phyloP scores from a whole-genome alignment of 2,329 filamentous ascomycete species.

The Sporothrix mexicana region DNA sequence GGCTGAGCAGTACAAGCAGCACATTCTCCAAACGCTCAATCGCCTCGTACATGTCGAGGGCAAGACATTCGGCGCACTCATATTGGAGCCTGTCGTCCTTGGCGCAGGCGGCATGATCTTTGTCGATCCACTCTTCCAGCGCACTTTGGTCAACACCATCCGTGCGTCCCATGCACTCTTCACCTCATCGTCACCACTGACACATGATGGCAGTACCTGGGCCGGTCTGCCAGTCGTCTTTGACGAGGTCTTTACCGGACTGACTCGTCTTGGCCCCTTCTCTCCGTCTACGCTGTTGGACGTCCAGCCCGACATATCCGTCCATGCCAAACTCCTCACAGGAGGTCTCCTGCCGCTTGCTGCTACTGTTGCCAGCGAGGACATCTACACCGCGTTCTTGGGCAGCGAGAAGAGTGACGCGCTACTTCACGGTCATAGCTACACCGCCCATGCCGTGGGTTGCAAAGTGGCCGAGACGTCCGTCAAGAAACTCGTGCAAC shows the following conservation, averaged over 20 bases:
- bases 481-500: conserved; percentile 61
- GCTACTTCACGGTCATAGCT: conserved; percentile 82
- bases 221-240: conserved; percentile 78
- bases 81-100: conserved; percentile 80
- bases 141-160: conserved; percentile 70
- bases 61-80: conserved; percentile 74
- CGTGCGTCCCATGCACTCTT: conserved; percentile 52
- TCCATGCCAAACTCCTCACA: conserved; percentile 83
- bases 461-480: conserved; percentile 78
- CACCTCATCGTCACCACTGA: background rate
- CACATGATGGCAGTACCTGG: conserved; percentile 56
- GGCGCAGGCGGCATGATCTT: conserved; percentile 86
- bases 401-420: conserved; percentile 78
- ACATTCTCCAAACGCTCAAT: conserved; percentile 61
- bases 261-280: conserved; percentile 79
- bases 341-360: conserved; percentile 80
- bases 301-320: conserved; percentile 73
- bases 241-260: conserved; percentile 86
- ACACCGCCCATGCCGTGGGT: conserved; percentile 82
- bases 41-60: conserved; percentile 60
- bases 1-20: conserved; percentile 60
- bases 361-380: conserved; percentile 74
- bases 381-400: conserved; percentile 73
- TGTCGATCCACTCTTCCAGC: conserved; percentile 83
- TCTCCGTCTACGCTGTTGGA: conserved; percentile 72